Conservation (phyloP, 176 grass and related monocot species). For the Calamus simplicifolius region DNA sequence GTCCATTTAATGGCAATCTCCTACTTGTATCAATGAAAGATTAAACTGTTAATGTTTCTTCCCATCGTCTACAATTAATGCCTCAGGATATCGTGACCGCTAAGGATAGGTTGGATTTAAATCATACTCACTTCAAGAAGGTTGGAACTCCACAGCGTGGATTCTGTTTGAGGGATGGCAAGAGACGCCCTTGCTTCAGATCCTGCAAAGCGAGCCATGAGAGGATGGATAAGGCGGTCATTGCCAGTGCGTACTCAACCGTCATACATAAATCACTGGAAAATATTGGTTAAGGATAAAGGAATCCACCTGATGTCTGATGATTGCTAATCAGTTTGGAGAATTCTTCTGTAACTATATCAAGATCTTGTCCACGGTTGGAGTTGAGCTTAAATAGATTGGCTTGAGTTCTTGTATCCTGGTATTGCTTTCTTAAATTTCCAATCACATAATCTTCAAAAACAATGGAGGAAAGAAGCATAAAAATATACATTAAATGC, state of each 20-base stretch:
- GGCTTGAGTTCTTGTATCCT: constrained; percentile 21
- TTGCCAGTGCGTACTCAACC: not conserved
- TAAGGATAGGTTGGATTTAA: too few species aligned
- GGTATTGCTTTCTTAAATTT: constrained; percentile 1
- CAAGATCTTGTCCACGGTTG: not conserved
- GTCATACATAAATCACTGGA: too few species aligned
- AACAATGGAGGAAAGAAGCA: not conserved
- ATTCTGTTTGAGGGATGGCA: not conserved
- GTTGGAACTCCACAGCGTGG: constrained; percentile 3
- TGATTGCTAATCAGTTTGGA: constrained; percentile 1
- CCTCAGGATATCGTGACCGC: too few species aligned
- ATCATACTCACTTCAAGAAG: constrained; percentile 14
- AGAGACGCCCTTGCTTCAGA: constrained; percentile 2
- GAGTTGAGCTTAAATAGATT: constrained; percentile 23
- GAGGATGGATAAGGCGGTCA: too few species aligned
- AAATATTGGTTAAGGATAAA: not conserved
- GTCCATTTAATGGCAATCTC: constrained; percentile 15
- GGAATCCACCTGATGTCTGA: constrained; percentile 8
- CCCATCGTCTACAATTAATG: too few species aligned
- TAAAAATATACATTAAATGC: not conserved
- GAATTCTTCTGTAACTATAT: constrained; percentile 16
- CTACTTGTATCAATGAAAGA: not conserved
- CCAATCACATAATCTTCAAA: constrained; percentile 7
- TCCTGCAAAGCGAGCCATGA: not conserved
- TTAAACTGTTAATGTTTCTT: too few species aligned